phyloP scores from a whole-genome alignment of 805 yeast species.

The Grigorovia humatica region DNA sequence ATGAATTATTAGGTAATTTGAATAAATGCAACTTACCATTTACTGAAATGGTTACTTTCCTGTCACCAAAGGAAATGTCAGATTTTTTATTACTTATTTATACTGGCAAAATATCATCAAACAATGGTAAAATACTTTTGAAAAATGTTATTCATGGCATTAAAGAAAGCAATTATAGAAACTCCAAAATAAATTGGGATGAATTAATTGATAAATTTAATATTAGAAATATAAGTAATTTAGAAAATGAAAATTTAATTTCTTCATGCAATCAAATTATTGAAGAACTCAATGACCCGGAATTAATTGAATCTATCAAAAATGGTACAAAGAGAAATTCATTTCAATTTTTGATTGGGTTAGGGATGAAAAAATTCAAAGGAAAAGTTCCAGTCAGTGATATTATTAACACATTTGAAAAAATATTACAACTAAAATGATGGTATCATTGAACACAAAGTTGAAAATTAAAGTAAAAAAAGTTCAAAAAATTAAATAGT shows the following conservation, averaged over 20 bases:
- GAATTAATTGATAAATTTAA: conserved; percentile 47
- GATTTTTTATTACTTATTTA: conserved; percentile 46
- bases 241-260: conserved; percentile 29
- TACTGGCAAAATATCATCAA: conserved; percentile 41
- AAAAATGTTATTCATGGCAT: conserved; percentile 44
- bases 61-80: conserved; percentile 38
- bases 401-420: conserved; percentile 29
- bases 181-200: conserved; percentile 20
- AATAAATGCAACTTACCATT: conserved; percentile 36
- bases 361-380: conserved; percentile 69
- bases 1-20: conserved; percentile 66
- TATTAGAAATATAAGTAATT: conserved; percentile 27
- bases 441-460: conserved; percentile 1
- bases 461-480: not conserved
- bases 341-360: conserved; percentile 71
- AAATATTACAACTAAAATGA: conserved; percentile 13
- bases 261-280: conserved; percentile 39
- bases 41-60: conserved; percentile 23
- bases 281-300: conserved; percentile 31
- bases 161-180: conserved; percentile 27
- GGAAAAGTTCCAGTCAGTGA: conserved; percentile 40
- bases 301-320: conserved; percentile 45
- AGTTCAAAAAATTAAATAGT: no score
- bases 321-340: conserved; percentile 52
- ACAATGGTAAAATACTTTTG: conserved; percentile 58